These are phyloP conservation scores for Aspergillus eucalypticola DNA, from an alignment of 2,329 filamentous ascomycete species.

Conservation along the genomic window DNA sequence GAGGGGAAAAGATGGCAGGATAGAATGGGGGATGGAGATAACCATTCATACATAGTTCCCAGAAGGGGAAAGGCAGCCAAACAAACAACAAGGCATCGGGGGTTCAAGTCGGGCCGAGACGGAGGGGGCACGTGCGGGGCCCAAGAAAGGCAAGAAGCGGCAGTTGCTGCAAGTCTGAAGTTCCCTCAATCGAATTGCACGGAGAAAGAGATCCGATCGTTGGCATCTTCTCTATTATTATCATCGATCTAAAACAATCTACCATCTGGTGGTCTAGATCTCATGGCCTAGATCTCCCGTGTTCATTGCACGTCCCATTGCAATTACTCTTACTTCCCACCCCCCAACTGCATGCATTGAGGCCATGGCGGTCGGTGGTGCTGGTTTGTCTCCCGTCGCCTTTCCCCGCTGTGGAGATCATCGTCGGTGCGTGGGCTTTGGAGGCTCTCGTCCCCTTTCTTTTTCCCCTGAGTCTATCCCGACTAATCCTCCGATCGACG, in stretches of 20 bases:
- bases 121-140: constrained; percentile 15
- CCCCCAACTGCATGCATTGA: neutral
- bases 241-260: neutral
- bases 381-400: constrained; percentile 1
- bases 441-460: constrained; percentile 4
- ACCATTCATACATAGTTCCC: neutral
- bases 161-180: neutral
- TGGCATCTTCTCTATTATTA: neutral
- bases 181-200: neutral
- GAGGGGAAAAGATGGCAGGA: neutral
- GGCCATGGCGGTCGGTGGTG: constrained; percentile 1
- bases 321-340: neutral
- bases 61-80: constrained; percentile 11
- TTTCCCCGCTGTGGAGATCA: constrained; percentile 2
- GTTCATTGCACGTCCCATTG: too few relatives aligned
- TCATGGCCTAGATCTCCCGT: too few relatives aligned
- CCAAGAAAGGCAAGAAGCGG: neutral
- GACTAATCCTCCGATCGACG: constrained; percentile 9
- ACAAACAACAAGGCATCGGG: constrained; percentile 22
- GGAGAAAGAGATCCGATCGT: neutral
- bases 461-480: constrained; percentile 2
- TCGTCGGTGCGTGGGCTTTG: constrained; percentile 3
- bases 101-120: constrained; percentile 23
- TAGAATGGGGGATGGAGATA: neutral
- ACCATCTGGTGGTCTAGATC: too few relatives aligned